Evolutionary conservation across 2,329 filamentous ascomycete genomes (phyloP).

Genomic region (Colletotrichum endophyticum): DNA sequence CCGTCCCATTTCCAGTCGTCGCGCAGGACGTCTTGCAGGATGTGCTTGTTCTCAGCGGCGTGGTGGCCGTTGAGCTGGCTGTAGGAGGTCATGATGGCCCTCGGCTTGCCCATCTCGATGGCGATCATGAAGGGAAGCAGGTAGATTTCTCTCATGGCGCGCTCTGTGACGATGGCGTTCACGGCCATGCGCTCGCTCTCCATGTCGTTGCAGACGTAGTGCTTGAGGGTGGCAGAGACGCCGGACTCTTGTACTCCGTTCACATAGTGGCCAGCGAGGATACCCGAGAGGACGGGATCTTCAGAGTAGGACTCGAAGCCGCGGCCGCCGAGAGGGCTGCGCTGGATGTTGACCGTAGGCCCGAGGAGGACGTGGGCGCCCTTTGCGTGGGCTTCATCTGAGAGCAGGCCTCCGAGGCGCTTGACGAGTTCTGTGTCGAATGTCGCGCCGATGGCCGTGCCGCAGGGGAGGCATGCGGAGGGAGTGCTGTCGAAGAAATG

Average conservation of each 20-base stretch:
- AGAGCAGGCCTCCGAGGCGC: constrained; percentile 54
- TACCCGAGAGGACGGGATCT: constrained; percentile 61
- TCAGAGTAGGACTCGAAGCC: constrained; percentile 65
- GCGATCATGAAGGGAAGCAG: constrained; percentile 62
- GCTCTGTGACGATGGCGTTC: constrained; percentile 57
- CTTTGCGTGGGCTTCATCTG: constrained; percentile 58
- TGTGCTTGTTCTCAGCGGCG: constrained; percentile 38
- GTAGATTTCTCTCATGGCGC: constrained; percentile 64
- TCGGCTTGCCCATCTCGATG: constrained; percentile 54
- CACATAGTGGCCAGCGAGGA: constrained; percentile 57
- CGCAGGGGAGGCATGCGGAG: constrained; percentile 65
- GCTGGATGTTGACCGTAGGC: constrained; percentile 67
- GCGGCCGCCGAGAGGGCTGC: constrained; percentile 61
- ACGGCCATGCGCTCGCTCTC: constrained; percentile 62
- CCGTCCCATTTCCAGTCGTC: constrained; percentile 64
- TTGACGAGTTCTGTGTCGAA: constrained; percentile 60
- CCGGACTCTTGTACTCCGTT: constrained; percentile 60
- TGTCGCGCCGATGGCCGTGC: constrained; percentile 61
- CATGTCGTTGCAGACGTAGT: constrained; percentile 67
- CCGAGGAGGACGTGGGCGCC: constrained; percentile 63
- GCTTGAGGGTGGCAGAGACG: constrained; percentile 62
- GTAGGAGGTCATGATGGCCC: constrained; percentile 61
- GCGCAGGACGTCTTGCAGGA: constrained; percentile 57
- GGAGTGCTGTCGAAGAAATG: constrained; percentile 69
- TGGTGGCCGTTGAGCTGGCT: constrained; percentile 42